Evolutionary conservation across 2,329 filamentous ascomycete species (phyloP).

Genomic region (Thielaviopsis euricoi): DNA sequence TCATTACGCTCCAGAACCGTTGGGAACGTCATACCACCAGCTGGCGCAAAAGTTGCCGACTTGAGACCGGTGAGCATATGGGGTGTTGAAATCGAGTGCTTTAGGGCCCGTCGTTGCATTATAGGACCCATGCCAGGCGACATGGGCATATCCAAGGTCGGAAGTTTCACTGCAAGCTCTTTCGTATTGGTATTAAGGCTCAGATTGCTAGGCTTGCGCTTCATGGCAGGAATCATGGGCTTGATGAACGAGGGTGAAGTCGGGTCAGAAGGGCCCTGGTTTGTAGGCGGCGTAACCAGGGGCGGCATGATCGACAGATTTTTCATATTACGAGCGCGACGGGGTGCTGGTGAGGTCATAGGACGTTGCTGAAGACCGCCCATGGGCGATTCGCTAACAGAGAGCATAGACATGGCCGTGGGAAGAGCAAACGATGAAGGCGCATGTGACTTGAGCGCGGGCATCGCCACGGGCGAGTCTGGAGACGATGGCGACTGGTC

Average conservation of each 20-base stretch:
- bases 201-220: slow-evolving; percentile 60
- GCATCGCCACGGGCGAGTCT: slow-evolving; percentile 66
- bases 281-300: slow-evolving; percentile 25
- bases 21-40: slow-evolving; percentile 47
- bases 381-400: slow-evolving; percentile 24
- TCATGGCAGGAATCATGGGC: slow-evolving; percentile 53
- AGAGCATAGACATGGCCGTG: slow-evolving; percentile 22
- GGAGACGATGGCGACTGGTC: slow-evolving; percentile 88
- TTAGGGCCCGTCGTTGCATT: slow-evolving; percentile 43
- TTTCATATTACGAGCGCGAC: slow-evolving; percentile 69
- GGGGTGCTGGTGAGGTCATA: slow-evolving; percentile 52
- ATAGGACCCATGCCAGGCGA: slow-evolving; percentile 42
- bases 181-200: slow-evolving; percentile 58
- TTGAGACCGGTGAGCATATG: slow-evolving; percentile 45
- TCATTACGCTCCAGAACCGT: slow-evolving; percentile 43
- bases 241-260: slow-evolving; percentile 66
- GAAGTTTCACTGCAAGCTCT: slow-evolving; percentile 30
- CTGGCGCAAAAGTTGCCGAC: slow-evolving; percentile 42
- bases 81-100: slow-evolving; percentile 51
- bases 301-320: slow-evolving; percentile 63
- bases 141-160: slow-evolving; percentile 35
- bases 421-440: slow-evolving; percentile 36
- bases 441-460: slow-evolving; percentile 52
- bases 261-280: slow-evolving; percentile 44
- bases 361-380: slow-evolving; percentile 33